Conservation (phyloP, 2,329 filamentous ascomycete species). For the Pestalotiopsis sp. region DNA sequence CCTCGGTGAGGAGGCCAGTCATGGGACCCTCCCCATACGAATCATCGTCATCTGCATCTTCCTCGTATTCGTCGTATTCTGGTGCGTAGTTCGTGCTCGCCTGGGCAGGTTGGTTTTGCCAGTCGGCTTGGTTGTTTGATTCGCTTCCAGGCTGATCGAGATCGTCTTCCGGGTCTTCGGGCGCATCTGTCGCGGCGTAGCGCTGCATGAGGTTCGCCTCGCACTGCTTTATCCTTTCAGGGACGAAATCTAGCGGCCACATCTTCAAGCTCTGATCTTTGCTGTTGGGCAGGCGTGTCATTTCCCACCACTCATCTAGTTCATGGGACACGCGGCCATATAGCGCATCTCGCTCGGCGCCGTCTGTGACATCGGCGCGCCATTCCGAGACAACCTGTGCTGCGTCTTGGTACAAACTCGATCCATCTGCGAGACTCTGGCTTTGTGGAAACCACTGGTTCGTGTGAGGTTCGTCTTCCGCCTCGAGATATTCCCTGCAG, state of each 20-base stretch:
- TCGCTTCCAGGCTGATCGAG: slow-evolving; percentile 41
- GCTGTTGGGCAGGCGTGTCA: slow-evolving; percentile 61
- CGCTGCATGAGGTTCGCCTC: slow-evolving; percentile 62
- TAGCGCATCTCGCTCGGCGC: slow-evolving; percentile 59
- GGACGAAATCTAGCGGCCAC: slow-evolving; percentile 63
- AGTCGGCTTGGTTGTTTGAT: slow-evolving; percentile 30
- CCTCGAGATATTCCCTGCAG: slow-evolving; percentile 56
- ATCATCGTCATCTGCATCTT: slow-evolving; percentile 65
- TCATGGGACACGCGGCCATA: slow-evolving; percentile 67
- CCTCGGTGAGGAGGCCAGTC: slow-evolving; percentile 86
- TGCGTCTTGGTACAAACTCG: slow-evolving; percentile 36
- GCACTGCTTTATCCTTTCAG: slow-evolving; percentile 59
- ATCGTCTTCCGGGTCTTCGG: slow-evolving; percentile 34
- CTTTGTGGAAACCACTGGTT: slow-evolving; percentile 51
- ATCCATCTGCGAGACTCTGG: slow-evolving; percentile 50
- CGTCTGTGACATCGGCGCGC: slow-evolving; percentile 55
- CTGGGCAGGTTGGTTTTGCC: slow-evolving; percentile 44
- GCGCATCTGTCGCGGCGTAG: slow-evolving; percentile 44
- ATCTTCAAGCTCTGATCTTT: slow-evolving; percentile 61
- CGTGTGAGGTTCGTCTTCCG: slow-evolving; percentile 49
- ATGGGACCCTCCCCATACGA: slow-evolving; percentile 79
- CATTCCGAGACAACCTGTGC: slow-evolving; percentile 51
- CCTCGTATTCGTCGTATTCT: slow-evolving; percentile 56
- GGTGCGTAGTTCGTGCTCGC: slow-evolving; percentile 40
- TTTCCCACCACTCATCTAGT: slow-evolving; percentile 67